Percentiles rank a stretch among this genome's conserved stretches.
phyloP scores from a whole-genome alignment of 805 yeast genomes.

The Nakazawaea ishiwadae region DNA sequence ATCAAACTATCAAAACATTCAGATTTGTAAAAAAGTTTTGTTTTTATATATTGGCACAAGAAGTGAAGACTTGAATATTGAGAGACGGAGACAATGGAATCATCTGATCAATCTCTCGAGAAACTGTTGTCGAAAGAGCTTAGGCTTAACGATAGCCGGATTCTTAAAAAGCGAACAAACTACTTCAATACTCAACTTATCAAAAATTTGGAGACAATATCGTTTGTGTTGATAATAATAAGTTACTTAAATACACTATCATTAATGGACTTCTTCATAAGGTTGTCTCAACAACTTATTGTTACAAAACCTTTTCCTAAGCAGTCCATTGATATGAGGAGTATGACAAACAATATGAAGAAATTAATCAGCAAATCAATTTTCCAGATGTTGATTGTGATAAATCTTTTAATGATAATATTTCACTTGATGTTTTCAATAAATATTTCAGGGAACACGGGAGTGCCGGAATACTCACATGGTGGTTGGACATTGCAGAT shows the following conservation, averaged over 20 bases:
- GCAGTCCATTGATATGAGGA: slow-evolving; percentile 20
- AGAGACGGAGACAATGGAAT: slow-evolving; percentile 19
- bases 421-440: slow-evolving; percentile 32
- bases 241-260: slow-evolving; percentile 39
- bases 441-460: slow-evolving; percentile 18
- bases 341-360: slow-evolving; percentile 18
- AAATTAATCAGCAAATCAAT: slow-evolving; percentile 26
- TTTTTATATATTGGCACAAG: slow-evolving; percentile 28
- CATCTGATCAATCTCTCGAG: slow-evolving; percentile 24
- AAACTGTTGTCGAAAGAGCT: slow-evolving; percentile 27
- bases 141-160: slow-evolving; percentile 32
- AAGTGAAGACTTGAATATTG: too few species aligned
- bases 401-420: slow-evolving; percentile 24
- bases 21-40: too few species aligned
- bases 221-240: slow-evolving; percentile 31
- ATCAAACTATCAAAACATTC: background rate
- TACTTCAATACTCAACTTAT: slow-evolving; percentile 33
- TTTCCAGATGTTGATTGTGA: slow-evolving; percentile 19
- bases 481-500: slow-evolving; percentile 38
- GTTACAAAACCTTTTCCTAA: slow-evolving; percentile 37
- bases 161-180: slow-evolving; percentile 37
- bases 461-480: slow-evolving; percentile 22
- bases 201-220: slow-evolving; percentile 28
- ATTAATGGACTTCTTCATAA: slow-evolving; percentile 24
- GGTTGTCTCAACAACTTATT: slow-evolving; percentile 33